Evolutionary conservation across 2,329 filamentous ascomycete species (phyloP), one percentile per base, ranked within the genome.

Genomic region (Penicillium sp.): DNA sequence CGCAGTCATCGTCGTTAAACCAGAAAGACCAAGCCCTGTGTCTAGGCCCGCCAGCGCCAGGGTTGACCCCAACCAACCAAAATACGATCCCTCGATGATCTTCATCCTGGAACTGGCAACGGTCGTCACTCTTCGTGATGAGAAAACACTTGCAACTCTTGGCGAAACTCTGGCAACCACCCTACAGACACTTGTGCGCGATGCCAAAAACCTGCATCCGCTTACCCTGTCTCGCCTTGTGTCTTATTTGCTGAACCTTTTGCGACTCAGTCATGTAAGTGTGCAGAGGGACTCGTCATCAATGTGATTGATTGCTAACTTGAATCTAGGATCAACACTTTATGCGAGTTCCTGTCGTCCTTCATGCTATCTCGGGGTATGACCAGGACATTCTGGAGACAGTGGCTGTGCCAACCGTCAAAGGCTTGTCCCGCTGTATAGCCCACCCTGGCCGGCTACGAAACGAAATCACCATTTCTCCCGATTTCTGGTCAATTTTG

Each of bases 401-500:
- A 60, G 83, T 85, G 11, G 83, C 88, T 0, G 72, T 79, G 20
- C 76, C 86, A 3, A 78, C 93, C 1, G 71, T 95, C 12, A 82
- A 84, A 52, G 90, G 90, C 0, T 70, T 98, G 16, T 77, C 81
- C 30, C 73, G 81, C 30, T 95, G 89, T 54, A 85, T 95, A 49
- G 80, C 83, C 35, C 79, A 84, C 42, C 79, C 86, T 0, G 80
- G 81, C 16, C 79, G 84, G 9, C 70, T 98, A 17, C 80, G 86
- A 40, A 95, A 85, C 51, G 90, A 96, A 66, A 85, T 96, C 51
- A 93, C 94, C 66, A 90, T 86, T 10, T 96, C 90, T 12, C 92
- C 92, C 0, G 92, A 98, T 58, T 96, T 98, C 63, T 98, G 92
- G 92, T 83, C 84, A 4, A 85, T 95, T 10, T 71, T 98, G 35